Base-by-base conservation (phyloP, 345 rosid genomes). In the Capsella bursapastoris region DNA sequence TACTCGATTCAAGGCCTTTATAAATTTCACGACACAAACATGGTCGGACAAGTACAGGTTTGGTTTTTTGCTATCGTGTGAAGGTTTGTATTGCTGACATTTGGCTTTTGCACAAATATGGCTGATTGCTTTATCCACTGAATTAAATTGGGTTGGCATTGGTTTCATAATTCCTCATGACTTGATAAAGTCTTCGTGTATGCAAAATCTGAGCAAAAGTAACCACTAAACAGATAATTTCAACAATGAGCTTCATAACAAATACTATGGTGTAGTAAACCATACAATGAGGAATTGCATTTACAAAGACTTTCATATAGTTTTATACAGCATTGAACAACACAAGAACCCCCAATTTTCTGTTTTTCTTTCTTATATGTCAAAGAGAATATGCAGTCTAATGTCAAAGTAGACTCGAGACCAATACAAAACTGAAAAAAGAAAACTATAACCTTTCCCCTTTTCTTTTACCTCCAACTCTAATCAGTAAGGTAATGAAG, bases 251-350 rank as follows among this genome's bases (percentile, higher is more conserved):
- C 47, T 72, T 35, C 18, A 55, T 15, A 56, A 27, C 27, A 48
- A 41, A 29, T 2, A 31, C 11, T 60, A 40, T 41, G 40, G 48
- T 38, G 6, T 18, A 15, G 34, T 37, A 53, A 48, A 70, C 66
- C 40, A 29, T 77, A 77, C 80, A 64, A 49, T 48, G 68, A 71
- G 66, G 10, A 70, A 63, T 48, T 76, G 58, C 70, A 76, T 77
- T 71, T 77, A 77, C 80, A 77, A 14, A 77, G n/a, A 57, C 76
- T 49, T 57, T 56, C 27, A 70, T 45, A 57, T 64, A 64, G 76
- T 64, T 70, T 64, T 64, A 57, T 77, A 77, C 80, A 76, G 25
- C 44, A 76, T 28, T 48, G 22, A 68, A 75, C 64, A 76, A 76
- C 75, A 55, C 51, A 61, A 52, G 49, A 41, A 49, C 64, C 61